Conservation (phyloP, 2,329 filamentous ascomycete genomes). For the Celoporthe dispersa region DNA sequence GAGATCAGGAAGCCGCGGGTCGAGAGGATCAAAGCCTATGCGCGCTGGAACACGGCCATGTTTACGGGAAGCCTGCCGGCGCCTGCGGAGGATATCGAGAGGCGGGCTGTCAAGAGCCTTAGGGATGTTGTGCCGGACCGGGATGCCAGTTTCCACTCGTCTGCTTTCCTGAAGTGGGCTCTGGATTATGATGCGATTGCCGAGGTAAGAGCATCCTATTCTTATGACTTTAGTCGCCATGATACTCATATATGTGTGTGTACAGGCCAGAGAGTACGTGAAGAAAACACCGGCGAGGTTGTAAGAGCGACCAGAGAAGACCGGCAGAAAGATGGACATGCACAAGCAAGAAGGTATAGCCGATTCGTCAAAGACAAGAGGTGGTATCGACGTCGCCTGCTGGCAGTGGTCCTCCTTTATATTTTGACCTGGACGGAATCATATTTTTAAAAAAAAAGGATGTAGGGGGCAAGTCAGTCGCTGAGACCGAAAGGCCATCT, state of each 20-base stretch:
- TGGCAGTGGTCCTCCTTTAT: too few relatives aligned
- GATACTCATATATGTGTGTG: background rate
- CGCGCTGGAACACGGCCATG: conserved; percentile 28
- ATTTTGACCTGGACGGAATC: background rate
- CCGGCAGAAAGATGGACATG: background rate
- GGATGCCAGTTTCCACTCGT: conserved; percentile 14
- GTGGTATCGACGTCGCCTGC: background rate
- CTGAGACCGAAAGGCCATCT: background rate
- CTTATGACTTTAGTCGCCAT: too few relatives aligned
- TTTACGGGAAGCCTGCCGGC: conserved; percentile 2
- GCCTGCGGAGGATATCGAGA: background rate
- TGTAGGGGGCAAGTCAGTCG: too few relatives aligned
- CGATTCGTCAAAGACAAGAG: background rate
- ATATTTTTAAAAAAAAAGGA: too few relatives aligned
- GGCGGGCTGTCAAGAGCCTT: conserved; percentile 12
- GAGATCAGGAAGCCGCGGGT: conserved; percentile 32
- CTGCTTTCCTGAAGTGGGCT: conserved; percentile 20
- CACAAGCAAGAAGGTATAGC: background rate
- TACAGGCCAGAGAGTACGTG: background rate
- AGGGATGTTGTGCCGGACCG: conserved; percentile 13
- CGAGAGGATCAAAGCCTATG: conserved; percentile 32
- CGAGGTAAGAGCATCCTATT: conserved; percentile 6
- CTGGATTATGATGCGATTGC: conserved; percentile 20
- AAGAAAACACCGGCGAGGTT: background rate
- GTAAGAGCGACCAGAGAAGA: background rate